Conservation (phyloP, 2,329 filamentous ascomycete species). For the Talaromyces sp. region DNA sequence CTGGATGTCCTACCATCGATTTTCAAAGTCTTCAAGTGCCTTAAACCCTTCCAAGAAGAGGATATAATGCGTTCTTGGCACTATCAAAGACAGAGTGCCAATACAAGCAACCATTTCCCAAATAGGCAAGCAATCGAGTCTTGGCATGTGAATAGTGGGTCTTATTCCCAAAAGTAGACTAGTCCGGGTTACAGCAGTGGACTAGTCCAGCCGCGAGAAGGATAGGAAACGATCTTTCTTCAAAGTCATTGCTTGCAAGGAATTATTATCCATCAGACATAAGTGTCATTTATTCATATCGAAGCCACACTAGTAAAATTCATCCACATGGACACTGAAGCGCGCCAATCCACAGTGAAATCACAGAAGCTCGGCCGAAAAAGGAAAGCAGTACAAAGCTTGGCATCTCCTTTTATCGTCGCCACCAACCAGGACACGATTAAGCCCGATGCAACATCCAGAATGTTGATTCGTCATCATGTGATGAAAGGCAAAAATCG, state of each 20-base stretch:
- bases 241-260: neutral
- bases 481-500: constrained; percentile 7
- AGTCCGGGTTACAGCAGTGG: neutral
- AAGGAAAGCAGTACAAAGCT: neutral
- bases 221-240: neutral
- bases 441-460: neutral
- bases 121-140: neutral
- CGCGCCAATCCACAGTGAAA: neutral
- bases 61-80: constrained; percentile 1
- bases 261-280: neutral
- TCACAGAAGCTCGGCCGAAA: neutral
- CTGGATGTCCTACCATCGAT: too few relatives aligned
- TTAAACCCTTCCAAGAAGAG: neutral
- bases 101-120: neutral
- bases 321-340: neutral
- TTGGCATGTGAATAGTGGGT: neutral
- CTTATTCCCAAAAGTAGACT: neutral
- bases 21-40: neutral
- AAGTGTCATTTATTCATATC: neutral
- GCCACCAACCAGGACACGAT: constrained; percentile 2
- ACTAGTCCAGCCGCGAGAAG: neutral
- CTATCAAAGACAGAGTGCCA: neutral
- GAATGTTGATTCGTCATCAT: constrained; percentile 1
- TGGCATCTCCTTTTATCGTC: neutral
- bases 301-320: neutral